phyloP scores from a whole-genome alignment of 352 stramenopile genomes.

The Phytopythium montanum region DNA sequence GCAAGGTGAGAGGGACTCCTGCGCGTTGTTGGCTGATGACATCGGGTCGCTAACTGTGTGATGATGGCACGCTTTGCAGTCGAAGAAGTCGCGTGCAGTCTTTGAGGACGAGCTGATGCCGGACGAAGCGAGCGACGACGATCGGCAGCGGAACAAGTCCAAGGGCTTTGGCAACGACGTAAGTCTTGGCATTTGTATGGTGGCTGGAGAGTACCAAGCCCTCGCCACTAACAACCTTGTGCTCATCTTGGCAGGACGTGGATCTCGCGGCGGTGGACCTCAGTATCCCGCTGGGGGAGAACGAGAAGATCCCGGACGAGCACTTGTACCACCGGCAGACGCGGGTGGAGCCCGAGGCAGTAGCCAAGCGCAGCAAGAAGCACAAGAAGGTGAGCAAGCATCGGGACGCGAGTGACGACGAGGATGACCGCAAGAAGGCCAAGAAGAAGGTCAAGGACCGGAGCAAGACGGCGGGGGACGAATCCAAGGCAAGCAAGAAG shows the following conservation, averaged over 20 bases:
- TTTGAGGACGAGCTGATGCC: slow-evolving; percentile 80
- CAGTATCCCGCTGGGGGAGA: slow-evolving; percentile 64
- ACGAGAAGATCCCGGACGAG: slow-evolving; percentile 76
- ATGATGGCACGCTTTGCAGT: slow-evolving; percentile 9
- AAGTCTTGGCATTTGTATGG: background rate
- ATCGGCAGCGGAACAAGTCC: slow-evolving; percentile 42
- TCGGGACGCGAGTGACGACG: slow-evolving; percentile 16
- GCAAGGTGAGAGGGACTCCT: slow-evolving; percentile 36
- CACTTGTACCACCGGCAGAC: slow-evolving; percentile 77
- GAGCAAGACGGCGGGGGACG: slow-evolving; percentile 8
- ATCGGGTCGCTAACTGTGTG: background rate
- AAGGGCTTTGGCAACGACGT: slow-evolving; percentile 27
- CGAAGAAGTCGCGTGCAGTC: slow-evolving; percentile 49
- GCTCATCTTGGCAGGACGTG: slow-evolving; percentile 34
- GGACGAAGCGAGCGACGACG: slow-evolving; percentile 72
- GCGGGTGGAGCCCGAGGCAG: slow-evolving; percentile 19
- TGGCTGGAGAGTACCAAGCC: background rate
- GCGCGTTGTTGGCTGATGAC: background rate
- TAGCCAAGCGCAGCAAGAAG: slow-evolving; percentile 37
- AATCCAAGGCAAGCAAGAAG: slow-evolving; percentile 16
- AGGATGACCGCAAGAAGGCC: slow-evolving; percentile 25
- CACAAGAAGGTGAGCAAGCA: slow-evolving; percentile 37
- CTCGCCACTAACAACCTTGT: background rate
- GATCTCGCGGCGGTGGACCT: slow-evolving; percentile 77
- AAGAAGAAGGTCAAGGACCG: slow-evolving; percentile 30